A percentile compares a stretch with the other conserved stretches of the same genome.
These are phyloP conservation scores for Pseudocercospora pini-densiflorae DNA, from an alignment of 2,329 filamentous ascomycete species.

Conservation along the genomic window DNA sequence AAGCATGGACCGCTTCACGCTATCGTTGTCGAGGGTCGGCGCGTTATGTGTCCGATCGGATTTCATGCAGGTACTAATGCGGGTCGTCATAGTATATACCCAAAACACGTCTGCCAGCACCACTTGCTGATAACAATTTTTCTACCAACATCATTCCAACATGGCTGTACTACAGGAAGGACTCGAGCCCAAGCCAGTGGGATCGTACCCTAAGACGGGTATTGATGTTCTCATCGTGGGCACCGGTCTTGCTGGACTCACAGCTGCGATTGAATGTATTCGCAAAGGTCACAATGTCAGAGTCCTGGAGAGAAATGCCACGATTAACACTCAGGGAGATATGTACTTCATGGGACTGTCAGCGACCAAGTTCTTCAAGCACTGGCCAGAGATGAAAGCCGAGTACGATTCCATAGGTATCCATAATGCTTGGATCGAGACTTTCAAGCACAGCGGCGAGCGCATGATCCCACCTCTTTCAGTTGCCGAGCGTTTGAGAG, in stretches of 20 bases:
- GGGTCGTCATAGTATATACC: background rate
- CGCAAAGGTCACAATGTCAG: slow-evolving; percentile 35
- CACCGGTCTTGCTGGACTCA: slow-evolving; percentile 32
- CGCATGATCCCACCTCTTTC: slow-evolving; percentile 26
- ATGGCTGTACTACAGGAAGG: slow-evolving; percentile 39
- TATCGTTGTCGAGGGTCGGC: background rate
- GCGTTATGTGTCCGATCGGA: background rate
- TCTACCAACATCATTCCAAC: background rate
- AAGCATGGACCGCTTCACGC: background rate
- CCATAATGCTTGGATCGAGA: slow-evolving; percentile 24
- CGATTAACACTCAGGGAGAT: slow-evolving; percentile 48
- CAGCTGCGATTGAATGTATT: slow-evolving; percentile 31
- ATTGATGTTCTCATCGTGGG: slow-evolving; percentile 33
- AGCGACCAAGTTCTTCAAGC: slow-evolving; percentile 59
- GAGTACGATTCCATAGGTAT: slow-evolving; percentile 25
- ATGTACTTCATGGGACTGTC: slow-evolving; percentile 66
- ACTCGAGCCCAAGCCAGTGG: slow-evolving; percentile 51
- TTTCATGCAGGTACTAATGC: background rate
- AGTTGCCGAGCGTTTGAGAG: slow-evolving; percentile 21
- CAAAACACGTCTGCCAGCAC: background rate
- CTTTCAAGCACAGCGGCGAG: slow-evolving; percentile 28
- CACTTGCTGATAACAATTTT: background rate
- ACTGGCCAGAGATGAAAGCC: slow-evolving; percentile 58
- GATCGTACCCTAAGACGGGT: slow-evolving; percentile 48
- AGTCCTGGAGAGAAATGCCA: slow-evolving; percentile 26